Conservation (phyloP, 805 yeast species). For the Kregervanrija fluxuum region DNA sequence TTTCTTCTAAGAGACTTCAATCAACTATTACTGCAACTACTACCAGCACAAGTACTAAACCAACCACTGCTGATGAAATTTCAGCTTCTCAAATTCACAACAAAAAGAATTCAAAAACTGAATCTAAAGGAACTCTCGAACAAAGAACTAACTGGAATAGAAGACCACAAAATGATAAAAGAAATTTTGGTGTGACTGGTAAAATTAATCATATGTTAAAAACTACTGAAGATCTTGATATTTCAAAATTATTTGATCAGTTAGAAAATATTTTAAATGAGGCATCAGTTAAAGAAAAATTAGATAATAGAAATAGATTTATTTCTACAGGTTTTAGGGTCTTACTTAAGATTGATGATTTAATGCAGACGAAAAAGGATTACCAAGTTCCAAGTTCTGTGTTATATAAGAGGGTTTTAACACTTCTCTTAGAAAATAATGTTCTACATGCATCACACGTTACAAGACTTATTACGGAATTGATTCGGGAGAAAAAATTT, state of each 20-base stretch:
- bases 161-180: no score
- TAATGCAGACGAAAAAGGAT: conserved; percentile 8
- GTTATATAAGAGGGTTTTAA: conserved; percentile 16
- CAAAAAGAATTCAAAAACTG: no score
- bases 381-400: conserved; percentile 16
- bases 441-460: conserved; percentile 24
- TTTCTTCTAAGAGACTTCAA: no score
- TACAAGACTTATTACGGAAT: conserved; percentile 16
- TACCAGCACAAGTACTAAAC: no score
- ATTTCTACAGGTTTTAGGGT: conserved; percentile 6
- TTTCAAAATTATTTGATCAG: conserved; percentile 10
- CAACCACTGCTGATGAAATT: no score
- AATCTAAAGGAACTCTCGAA: no score
- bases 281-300: neutral
- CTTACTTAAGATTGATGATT: conserved; percentile 3
- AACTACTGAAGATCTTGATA: conserved; percentile 1
- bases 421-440: conserved; percentile 11
- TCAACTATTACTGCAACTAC: no score
- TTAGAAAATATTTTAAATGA: conserved; percentile 4
- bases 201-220: no score
- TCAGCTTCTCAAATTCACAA: no score
- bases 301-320: neutral
- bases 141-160: no score
- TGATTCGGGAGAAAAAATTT: conserved; percentile 18
- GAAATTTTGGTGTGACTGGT: no score